Evolutionary conservation across 1,284 basidiomycete species (phyloP).

Genomic region (Rhodotorula sp.): DNA sequence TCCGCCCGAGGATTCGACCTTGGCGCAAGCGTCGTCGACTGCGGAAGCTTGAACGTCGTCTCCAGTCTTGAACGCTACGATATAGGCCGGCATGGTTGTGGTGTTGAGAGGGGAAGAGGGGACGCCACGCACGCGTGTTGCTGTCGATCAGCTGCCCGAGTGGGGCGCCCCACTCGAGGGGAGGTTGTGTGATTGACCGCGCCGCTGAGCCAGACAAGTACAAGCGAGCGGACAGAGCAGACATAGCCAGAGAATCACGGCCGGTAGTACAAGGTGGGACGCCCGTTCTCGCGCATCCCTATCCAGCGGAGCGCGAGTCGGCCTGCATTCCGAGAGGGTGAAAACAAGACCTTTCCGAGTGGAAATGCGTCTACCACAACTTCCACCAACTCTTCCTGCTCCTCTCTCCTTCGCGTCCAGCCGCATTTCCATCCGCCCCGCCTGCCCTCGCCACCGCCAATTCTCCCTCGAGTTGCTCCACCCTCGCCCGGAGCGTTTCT

Average conservation of each 20-base stretch:
- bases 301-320: background rate
- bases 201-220: no score
- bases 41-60: slow-evolving; percentile 11
- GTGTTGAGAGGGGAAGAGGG: background rate
- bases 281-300: no score
- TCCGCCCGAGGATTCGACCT: slow-evolving; percentile 20
- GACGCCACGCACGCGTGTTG: background rate
- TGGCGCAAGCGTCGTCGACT: slow-evolving; percentile 10
- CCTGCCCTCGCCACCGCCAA: slow-evolving; percentile 10
- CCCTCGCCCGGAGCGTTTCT: slow-evolving; percentile 8
- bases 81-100: slow-evolving; percentile 19
- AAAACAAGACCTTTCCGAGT: background rate
- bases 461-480: slow-evolving; percentile 12
- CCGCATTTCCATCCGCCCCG: background rate
- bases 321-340: background rate
- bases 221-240: no score
- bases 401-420: background rate
- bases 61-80: slow-evolving; percentile 25
- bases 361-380: slow-evolving; percentile 8
- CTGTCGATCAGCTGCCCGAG: background rate
- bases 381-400: slow-evolving; percentile 24
- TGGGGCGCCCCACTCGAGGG: no score
- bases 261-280: no score
- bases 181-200: no score
- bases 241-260: no score